These are phyloP conservation scores for Apiosordaria backusii DNA, from an alignment of 495 filamentous ascomycete species.

Conservation along the genomic window DNA sequence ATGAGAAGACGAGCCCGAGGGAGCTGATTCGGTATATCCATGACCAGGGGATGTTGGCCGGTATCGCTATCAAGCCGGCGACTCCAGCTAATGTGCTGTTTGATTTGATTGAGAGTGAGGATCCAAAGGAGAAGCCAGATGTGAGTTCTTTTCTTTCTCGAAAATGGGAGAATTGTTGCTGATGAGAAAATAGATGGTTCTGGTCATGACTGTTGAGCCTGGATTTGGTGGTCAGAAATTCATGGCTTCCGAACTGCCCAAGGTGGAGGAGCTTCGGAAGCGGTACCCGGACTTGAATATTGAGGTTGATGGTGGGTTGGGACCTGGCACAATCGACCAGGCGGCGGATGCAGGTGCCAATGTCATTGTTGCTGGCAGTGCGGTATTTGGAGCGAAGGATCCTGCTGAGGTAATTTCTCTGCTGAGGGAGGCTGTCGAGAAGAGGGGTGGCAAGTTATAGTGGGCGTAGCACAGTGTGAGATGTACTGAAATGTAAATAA, in stretches of 20 bases:
- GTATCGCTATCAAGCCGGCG: slow-evolving; percentile 92
- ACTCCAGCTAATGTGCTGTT: slow-evolving; percentile 88
- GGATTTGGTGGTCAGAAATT: slow-evolving; percentile 98
- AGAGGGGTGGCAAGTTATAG: slow-evolving; percentile 39
- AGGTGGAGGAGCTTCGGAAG: slow-evolving; percentile 77
- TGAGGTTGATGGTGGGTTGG: slow-evolving; percentile 92
- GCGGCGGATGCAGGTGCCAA: slow-evolving; percentile 96
- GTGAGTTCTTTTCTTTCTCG: slow-evolving; percentile 49
- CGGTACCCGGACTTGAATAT: slow-evolving; percentile 91
- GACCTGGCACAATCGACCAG: slow-evolving; percentile 83
- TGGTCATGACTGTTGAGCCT: slow-evolving; percentile 97
- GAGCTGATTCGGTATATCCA: slow-evolving; percentile 90
- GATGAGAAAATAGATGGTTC: slow-evolving; percentile 70
- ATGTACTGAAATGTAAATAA: neutral
- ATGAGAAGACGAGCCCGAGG: slow-evolving; percentile 67
- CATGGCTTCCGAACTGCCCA: slow-evolving; percentile 92
- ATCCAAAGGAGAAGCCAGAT: slow-evolving; percentile 78
- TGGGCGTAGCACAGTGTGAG: neutral
- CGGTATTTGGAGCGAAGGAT: slow-evolving; percentile 88
- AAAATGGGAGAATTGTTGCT: neutral
- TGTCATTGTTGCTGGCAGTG: slow-evolving; percentile 96
- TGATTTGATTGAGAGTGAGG: slow-evolving; percentile 71
- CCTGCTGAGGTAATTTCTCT: slow-evolving; percentile 78
- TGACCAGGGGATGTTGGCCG: slow-evolving; percentile 80
- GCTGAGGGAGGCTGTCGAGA: slow-evolving; percentile 75